Conservation (phyloP, 78 protist genomes). For the Dictyostelium firmibasis region DNA sequence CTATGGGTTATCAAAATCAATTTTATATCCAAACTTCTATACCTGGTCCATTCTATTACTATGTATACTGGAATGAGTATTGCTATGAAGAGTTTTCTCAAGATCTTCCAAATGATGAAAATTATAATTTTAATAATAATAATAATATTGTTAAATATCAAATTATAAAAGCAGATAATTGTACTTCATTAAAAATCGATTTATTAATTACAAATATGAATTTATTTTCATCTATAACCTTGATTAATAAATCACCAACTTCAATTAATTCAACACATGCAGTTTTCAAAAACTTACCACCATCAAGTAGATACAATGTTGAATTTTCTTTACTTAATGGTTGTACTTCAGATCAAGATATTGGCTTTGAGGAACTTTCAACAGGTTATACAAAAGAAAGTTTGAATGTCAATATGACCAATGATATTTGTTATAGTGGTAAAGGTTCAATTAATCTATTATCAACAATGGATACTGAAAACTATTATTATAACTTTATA, state of each 20-base stretch:
- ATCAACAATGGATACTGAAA: not conserved
- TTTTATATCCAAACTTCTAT: no score
- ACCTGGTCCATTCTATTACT: no score
- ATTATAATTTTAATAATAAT: no score
- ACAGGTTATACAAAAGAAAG: not conserved
- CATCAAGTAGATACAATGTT: not conserved
- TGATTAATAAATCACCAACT: not conserved
- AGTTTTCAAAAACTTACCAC: not conserved
- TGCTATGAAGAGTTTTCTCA: no score
- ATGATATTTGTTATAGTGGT: not conserved
- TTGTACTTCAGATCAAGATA: no score
- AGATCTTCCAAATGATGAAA: no score
- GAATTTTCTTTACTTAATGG: no score
- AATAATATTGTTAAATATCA: not conserved
- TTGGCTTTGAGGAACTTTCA: not conserved
- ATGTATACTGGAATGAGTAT: no score
- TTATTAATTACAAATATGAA: not conserved
- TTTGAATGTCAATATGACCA: not conserved
- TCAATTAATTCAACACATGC: not conserved
- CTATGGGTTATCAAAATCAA: no score
- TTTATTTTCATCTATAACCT: not conserved
- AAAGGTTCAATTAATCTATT: not conserved
- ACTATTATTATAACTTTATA: not conserved
- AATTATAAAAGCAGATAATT: not conserved
- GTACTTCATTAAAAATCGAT: not conserved